These are phyloP conservation scores for Ceratobasidium theobromae DNA, from an alignment of 1,284 basidiomycete species.

Conservation along the genomic window DNA sequence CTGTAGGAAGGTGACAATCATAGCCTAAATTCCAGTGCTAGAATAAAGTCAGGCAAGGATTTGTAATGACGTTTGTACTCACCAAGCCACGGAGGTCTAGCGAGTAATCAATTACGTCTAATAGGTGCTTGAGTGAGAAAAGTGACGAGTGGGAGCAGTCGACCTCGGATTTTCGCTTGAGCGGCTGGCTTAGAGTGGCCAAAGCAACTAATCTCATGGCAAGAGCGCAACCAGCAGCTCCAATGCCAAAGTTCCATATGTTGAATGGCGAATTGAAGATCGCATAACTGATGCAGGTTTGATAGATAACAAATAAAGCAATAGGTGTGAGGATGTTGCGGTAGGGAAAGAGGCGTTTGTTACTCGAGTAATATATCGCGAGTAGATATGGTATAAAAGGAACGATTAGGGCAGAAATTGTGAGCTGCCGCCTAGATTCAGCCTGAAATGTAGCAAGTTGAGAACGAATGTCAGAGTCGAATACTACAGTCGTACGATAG, in stretches of 20 bases:
- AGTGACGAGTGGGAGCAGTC: background rate
- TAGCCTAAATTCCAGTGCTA: conserved; percentile 21
- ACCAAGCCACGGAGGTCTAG: conserved; percentile 16
- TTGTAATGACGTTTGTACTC: too few relatives aligned
- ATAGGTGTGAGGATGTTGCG: conserved; percentile 15
- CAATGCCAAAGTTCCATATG: conserved; percentile 16
- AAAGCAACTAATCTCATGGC: conserved; percentile 14
- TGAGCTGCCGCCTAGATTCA: conserved; percentile 20
- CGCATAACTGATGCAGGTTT: conserved; percentile 19
- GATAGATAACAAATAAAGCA: conserved; percentile 14
- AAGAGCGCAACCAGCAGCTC: background rate
- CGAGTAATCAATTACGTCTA: conserved; percentile 20
- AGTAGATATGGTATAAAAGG: conserved; percentile 9
- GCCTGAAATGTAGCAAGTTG: background rate
- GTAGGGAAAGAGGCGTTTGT: conserved; percentile 19
- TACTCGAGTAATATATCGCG: conserved; percentile 16
- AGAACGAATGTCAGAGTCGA: background rate
- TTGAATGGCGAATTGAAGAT: conserved; percentile 9
- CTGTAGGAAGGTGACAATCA: conserved; percentile 6
- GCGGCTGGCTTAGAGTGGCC: conserved; percentile 2
- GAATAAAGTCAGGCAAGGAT: too few relatives aligned
- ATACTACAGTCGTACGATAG: too few relatives aligned
- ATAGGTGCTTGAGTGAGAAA: conserved; percentile 2
- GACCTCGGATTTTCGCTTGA: conserved; percentile 13
- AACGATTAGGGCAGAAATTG: background rate